Base-by-base conservation (phyloP, 208 protist species). In the Crithidia brevicula region DNA sequence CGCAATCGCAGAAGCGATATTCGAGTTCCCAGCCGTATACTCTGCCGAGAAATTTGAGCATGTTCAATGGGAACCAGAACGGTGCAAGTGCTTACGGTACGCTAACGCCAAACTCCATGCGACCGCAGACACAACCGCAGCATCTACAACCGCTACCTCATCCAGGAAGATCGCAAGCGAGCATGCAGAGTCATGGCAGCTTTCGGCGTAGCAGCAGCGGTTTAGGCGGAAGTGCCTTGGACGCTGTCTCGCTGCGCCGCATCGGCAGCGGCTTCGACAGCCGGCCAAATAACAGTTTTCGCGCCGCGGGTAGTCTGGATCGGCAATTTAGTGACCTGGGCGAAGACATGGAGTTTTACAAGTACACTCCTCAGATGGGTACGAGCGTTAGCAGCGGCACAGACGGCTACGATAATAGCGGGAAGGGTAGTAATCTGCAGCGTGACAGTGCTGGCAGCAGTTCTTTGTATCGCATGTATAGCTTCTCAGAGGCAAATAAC, bases 391-490 rank as follows among this genome's bases (percentile, higher is more conserved):
- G 31, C 7, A 43, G 33, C 33, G 13, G 11, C 1, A 20, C 23
- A 4, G 7, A 7, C 2, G 33, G 16, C 3, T 45, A 45, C 54
- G 20, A 10, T 18, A 52, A 20, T 40, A 30, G 28, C 15, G 46
- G 18, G 3, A 13, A 27, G n/a, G 43, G 27, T 28, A 43, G 16
- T 15, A 16, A 22, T 1, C 11, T 63, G 58, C 43, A 63, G 20
- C 56, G 56, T 4, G 40, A 22, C 36, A 23, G 27, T 9, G 6
- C 40, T 30, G 56, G 42, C n/a, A 25, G 40, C 56, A 36, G 11
- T 8, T 62, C 56, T 2, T 23, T 62, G 56, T 50, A 62, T 18
- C 56, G 56, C 40, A 62, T 62, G 56, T 62, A 50, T 23, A 62
- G 56, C 27, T 62, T 50, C 27, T 22, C 25, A 4, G 28, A 50